Conservation (phyloP, 306 rosid genomes). For the Sicyos baderoa region DNA sequence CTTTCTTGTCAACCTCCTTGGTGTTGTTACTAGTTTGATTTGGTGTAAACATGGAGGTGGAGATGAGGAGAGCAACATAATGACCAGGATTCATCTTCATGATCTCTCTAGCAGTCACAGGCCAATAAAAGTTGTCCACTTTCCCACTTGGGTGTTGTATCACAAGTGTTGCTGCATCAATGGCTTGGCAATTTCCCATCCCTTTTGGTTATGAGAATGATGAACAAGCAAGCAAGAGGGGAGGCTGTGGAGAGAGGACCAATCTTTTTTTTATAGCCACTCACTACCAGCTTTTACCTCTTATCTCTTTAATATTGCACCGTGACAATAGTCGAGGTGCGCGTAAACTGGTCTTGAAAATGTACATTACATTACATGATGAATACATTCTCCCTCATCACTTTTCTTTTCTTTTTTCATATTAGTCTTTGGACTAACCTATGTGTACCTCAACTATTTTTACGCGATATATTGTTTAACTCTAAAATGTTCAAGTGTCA, state of each 20-base stretch:
- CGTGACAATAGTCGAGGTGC: no score
- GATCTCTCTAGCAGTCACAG: conserved; percentile 67
- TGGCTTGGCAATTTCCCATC: conserved; percentile 96
- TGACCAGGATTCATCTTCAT: conserved; percentile 90
- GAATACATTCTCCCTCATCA: conserved; percentile 17
- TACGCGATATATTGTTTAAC: no score
- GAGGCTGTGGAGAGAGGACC: conserved; percentile 14
- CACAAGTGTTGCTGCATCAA: conserved; percentile 82
- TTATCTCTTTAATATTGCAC: conserved; percentile 8
- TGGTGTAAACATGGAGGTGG: conserved; percentile 63
- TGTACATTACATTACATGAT: conserved; percentile 16
- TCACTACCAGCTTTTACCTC: conserved; percentile 16
- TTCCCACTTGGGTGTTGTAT: conserved; percentile 87
- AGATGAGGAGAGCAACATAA: conserved; percentile 90
- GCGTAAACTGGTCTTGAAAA: no score
- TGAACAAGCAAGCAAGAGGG: conserved; percentile 15
- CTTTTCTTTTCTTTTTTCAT: neutral
- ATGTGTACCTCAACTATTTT: no score
- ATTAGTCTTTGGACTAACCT: no score
- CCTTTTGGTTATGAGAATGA: conserved; percentile 17
- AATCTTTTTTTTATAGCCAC: conserved; percentile 23
- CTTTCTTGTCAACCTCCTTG: conserved; percentile 1
- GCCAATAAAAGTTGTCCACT: conserved; percentile 64
- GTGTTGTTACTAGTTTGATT: conserved; percentile 22
- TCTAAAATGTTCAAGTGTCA: no score